Evolutionary conservation across 1,284 basidiomycete genomes (phyloP), one percentile per base, ranked within the genome.

Genomic region (Bondarzewia mesenterica): DNA sequence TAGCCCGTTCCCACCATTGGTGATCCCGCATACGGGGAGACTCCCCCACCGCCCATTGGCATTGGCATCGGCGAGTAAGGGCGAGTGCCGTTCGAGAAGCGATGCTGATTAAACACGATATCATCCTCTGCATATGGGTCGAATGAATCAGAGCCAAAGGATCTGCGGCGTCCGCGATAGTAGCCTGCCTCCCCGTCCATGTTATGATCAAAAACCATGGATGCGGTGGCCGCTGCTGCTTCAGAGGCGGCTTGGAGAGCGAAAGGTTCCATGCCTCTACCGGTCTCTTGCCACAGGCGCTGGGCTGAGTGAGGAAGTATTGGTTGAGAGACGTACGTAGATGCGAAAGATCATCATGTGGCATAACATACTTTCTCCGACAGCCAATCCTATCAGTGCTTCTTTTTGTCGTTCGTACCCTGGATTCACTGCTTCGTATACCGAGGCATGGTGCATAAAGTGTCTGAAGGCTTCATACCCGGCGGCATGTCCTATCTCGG

Each of bases 381-480:
- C 69, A 18, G 80, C 78, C 21, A 80, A 64, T 1, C 74, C 80
- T 41, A 75, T 71, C 7, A 82, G 62, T 16, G 69, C 74, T 60
- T 82, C 79, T 49, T 74, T 63, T 58, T 80, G 78, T 41, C 74
- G 64, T 50, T 76, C 76, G 42, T 61, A 57, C 52, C 80, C 76
- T 10, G 67, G 70, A 48, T 69, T 69, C 8, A 78, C 52, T 35
- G 73, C 73, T 44, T 74, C 70, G 48, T 76, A 73, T 39, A 78
- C 65, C 2, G 65, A 66, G 26, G 63, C 67, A 50, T 80, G 74
- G 52, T 74, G 69, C 45, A 73, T 73, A 73, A 77, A 78, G 36
- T 70, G 70, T n/a, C 77, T 70, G 60, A 77, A 78, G 1, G 78
- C 78, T 58, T 81, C 78, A 54, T 81, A 83, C 2, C 77, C 79